Conservation (phyloP, 2,329 filamentous ascomycete species). For the Apiospora rasikravindrae region DNA sequence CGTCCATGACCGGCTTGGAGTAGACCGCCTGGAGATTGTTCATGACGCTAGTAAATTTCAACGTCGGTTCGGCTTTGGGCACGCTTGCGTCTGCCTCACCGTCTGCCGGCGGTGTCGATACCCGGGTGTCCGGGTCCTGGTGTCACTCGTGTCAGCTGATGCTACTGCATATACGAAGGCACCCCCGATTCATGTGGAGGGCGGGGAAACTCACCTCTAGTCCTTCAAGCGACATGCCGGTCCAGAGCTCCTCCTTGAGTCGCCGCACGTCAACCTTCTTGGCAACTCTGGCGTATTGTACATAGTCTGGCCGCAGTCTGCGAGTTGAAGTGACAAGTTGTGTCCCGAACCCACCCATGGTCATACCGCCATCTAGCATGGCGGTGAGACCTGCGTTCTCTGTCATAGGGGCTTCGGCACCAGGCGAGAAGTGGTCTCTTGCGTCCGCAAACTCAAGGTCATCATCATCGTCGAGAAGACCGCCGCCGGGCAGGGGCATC, state of each 20-base stretch:
- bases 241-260: constrained; percentile 74
- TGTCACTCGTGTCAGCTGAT: constrained; percentile 9
- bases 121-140: constrained; percentile 36
- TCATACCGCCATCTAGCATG: constrained; percentile 55
- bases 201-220: constrained; percentile 50
- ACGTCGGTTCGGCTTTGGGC: constrained; percentile 52
- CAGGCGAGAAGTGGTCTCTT: constrained; percentile 77
- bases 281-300: constrained; percentile 72
- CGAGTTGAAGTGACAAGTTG: constrained; percentile 70
- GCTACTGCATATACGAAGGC: background rate
- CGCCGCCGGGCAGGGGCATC: constrained; percentile 68
- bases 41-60: constrained; percentile 93
- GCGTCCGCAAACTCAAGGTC: constrained; percentile 81
- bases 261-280: constrained; percentile 74
- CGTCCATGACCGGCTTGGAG: constrained; percentile 81
- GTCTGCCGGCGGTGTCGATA: constrained; percentile 35
- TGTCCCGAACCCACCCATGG: constrained; percentile 62
- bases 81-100: constrained; percentile 16
- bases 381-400: constrained; percentile 54
- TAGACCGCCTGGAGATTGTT: constrained; percentile 87
- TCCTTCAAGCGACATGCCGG: constrained; percentile 64
- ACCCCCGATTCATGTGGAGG: background rate
- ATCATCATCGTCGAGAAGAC: constrained; percentile 67
- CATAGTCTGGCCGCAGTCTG: constrained; percentile 69
- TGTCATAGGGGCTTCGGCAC: constrained; percentile 55